Conservation (phyloP, 2,329 filamentous ascomycete genomes). For the Rutstroemia sp. region DNA sequence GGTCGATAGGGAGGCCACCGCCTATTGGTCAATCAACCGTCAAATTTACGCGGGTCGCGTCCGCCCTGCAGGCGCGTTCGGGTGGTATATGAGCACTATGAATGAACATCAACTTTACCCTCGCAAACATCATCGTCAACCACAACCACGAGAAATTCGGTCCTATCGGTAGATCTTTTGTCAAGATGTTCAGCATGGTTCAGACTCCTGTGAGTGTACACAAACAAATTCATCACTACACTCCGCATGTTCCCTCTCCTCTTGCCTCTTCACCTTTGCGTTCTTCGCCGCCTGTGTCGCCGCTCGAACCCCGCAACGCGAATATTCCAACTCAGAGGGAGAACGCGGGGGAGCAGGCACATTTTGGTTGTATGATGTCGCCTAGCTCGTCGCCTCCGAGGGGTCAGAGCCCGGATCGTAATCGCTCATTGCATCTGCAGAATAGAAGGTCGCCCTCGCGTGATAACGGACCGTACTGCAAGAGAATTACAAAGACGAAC, state of each 20-base stretch:
- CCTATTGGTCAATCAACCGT: background rate
- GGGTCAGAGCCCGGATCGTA: background rate
- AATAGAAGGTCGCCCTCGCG: conserved; percentile 4
- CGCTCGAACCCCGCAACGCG: conserved; percentile 1
- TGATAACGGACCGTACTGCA: conserved; percentile 18
- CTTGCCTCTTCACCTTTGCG: conserved; percentile 7
- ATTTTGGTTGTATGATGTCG: background rate
- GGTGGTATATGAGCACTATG: background rate
- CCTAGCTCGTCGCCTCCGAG: background rate
- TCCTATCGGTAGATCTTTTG: too few relatives aligned
- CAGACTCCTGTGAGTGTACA: conserved; percentile 1
- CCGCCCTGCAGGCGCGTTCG: background rate
- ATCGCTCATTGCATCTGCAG: background rate
- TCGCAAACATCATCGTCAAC: too few relatives aligned
- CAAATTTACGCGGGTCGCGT: background rate
- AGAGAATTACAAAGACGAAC: conserved; percentile 52
- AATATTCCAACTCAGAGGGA: background rate
- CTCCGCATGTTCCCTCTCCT: conserved; percentile 9
- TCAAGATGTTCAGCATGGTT: conserved; percentile 6
- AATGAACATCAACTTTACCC: too few relatives aligned
- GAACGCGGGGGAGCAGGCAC: background rate
- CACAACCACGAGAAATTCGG: too few relatives aligned
- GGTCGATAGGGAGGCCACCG: too few relatives aligned
- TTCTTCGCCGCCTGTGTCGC: conserved; percentile 7
- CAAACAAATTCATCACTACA: conserved; percentile 6